Evolutionary conservation across 441 rosid species (phyloP).

Genomic region (Omphalea diandra): DNA sequence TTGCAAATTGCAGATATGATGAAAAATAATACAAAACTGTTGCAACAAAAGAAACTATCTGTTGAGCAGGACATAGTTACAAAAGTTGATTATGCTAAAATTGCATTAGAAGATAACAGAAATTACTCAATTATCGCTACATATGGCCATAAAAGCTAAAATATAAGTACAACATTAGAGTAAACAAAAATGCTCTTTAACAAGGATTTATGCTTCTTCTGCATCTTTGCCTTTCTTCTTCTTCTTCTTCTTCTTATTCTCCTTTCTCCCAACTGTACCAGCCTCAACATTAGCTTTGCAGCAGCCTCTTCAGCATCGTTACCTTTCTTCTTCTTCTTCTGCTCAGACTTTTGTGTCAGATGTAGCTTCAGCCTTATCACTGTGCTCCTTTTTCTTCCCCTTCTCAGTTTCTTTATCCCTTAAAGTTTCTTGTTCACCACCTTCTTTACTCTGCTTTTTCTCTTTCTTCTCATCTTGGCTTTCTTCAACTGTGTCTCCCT

Average conservation of each 20-base stretch:
- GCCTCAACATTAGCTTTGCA: slow-evolving; percentile 30
- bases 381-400: slow-evolving; percentile 27
- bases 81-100: slow-evolving; percentile 16
- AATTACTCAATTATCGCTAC: slow-evolving; percentile 1
- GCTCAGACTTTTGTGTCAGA: slow-evolving; percentile 39
- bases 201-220: slow-evolving; percentile 30
- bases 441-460: slow-evolving; percentile 56
- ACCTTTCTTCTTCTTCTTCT: slow-evolving; percentile 60
- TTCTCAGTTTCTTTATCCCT: slow-evolving; percentile 17
- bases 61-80: slow-evolving; percentile 16
- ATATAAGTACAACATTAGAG: slow-evolving; percentile 7
- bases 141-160: slow-evolving; percentile 7
- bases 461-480: slow-evolving; percentile 23
- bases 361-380: slow-evolving; percentile 18
- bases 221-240: slow-evolving; percentile 51
- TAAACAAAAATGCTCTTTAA: neutral
- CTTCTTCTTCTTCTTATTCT: slow-evolving; percentile 67
- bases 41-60: slow-evolving; percentile 22
- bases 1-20: no score
- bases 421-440: slow-evolving; percentile 29
- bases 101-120: slow-evolving; percentile 22
- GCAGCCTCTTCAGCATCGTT: slow-evolving; percentile 43
- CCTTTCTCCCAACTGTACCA: slow-evolving; percentile 53
- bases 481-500: slow-evolving; percentile 24
- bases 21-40: slow-evolving; percentile 3